Conservation (phyloP, 2,329 filamentous ascomycete species). For the Thielaviopsis ethacetica region DNA sequence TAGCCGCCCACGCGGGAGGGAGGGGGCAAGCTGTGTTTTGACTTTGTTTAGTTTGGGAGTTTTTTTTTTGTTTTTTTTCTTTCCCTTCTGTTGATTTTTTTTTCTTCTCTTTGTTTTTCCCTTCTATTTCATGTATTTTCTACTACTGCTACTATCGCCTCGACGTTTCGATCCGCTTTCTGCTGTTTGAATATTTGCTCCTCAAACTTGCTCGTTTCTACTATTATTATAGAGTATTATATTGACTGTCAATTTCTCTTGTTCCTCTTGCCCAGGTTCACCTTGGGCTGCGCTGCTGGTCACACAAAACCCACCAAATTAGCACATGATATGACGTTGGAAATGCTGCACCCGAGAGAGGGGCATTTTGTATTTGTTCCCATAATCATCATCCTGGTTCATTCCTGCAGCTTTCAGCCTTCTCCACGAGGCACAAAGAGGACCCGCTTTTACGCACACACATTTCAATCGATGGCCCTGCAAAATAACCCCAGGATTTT, state of each 20-base stretch:
- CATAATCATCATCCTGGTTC: background rate
- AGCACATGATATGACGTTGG: too few relatives aligned
- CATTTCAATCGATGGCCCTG: background rate
- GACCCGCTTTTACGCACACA: background rate
- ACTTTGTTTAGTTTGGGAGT: background rate
- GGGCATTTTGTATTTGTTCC: too few relatives aligned
- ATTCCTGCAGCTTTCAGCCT: background rate
- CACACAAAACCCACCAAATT: too few relatives aligned
- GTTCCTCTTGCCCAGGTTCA: too few relatives aligned
- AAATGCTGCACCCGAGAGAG: too few relatives aligned
- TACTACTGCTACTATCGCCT: background rate
- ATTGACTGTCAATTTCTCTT: too few relatives aligned
- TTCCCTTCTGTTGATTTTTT: background rate
- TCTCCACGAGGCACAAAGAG: background rate
- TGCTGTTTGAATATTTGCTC: background rate
- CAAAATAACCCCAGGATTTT: background rate
- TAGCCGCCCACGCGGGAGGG: background rate
- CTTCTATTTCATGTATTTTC: background rate
- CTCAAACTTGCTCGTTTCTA: background rate
- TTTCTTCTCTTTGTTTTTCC: background rate
- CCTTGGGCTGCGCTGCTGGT: too few relatives aligned
- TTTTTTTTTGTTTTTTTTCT: background rate
- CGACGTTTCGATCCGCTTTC: background rate
- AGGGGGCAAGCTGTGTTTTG: background rate
- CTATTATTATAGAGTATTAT: background rate